phyloP scores from a whole-genome alignment of 495 filamentous ascomycete species.

The Corynascus novoguineensis region DNA sequence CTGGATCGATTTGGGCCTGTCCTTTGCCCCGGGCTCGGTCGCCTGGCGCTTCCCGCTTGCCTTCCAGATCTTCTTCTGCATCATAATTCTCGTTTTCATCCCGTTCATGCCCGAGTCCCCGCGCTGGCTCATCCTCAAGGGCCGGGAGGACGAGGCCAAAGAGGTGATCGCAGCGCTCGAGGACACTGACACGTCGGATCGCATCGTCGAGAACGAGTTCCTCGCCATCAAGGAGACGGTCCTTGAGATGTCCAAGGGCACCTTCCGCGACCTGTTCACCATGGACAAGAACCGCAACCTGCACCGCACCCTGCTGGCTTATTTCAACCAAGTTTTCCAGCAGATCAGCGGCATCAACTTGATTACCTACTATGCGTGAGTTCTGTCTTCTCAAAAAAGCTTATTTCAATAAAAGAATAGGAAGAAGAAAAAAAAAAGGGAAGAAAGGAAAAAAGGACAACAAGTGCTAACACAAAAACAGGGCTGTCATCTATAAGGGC shows the following conservation, averaged over 20 bases:
- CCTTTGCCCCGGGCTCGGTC: conserved; percentile 57
- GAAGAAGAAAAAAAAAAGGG: no score
- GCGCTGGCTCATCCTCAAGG: conserved; percentile 31
- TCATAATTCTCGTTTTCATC: conserved; percentile 54
- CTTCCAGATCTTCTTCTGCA: conserved; percentile 51
- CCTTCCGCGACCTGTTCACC: conserved; percentile 64
- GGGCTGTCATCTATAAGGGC: conserved; percentile 57
- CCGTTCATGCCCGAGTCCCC: conserved; percentile 57
- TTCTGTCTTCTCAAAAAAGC: no score
- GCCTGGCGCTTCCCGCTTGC: conserved; percentile 64
- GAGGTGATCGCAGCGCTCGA: conserved; percentile 32
- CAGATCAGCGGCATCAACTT: conserved; percentile 57
- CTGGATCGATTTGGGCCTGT: conserved; percentile 65
- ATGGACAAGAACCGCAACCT: conserved; percentile 67
- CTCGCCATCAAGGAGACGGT: conserved; percentile 71
- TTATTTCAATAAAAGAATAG: no score
- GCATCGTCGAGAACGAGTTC: conserved; percentile 58
- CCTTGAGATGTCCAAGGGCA: conserved; percentile 60
- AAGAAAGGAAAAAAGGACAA: no score
- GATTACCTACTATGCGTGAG: conserved; percentile 76
- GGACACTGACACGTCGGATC: conserved; percentile 48
- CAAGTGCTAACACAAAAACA: no score
- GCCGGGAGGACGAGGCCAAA: no score
- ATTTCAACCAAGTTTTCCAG: conserved; percentile 16
- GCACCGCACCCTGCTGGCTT: conserved; percentile 26